phyloP scores from a whole-genome alignment of 352 stramenopile genomes.

The Pythium rhizo-oryzae region DNA sequence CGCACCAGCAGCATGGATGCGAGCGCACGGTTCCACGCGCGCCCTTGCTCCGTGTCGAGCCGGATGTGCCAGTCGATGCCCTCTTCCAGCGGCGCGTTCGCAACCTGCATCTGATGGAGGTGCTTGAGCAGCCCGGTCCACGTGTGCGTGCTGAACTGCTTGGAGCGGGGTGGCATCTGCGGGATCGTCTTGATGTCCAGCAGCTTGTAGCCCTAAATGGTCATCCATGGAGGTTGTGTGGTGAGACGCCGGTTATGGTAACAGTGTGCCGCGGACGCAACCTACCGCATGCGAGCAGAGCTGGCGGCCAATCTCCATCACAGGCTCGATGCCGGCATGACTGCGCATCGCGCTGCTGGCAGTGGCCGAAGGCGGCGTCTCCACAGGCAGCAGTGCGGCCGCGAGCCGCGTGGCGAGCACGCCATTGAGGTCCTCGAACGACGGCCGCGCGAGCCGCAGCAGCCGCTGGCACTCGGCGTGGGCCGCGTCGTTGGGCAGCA shows the following conservation, averaged over 20 bases:
- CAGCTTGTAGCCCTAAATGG: slow-evolving; percentile 61
- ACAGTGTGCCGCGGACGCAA: not conserved
- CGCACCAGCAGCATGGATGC: slow-evolving; percentile 58
- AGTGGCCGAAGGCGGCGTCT: not conserved
- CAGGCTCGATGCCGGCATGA: slow-evolving; percentile 26
- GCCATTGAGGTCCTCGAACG: slow-evolving; percentile 61
- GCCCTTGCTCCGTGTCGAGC: slow-evolving; percentile 31
- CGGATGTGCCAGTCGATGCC: slow-evolving; percentile 62
- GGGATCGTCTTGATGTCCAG: slow-evolving; percentile 73
- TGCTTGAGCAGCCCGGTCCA: slow-evolving; percentile 78
- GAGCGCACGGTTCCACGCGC: slow-evolving; percentile 42
- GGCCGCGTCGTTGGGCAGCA: slow-evolving; percentile 74
- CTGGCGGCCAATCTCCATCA: slow-evolving; percentile 44
- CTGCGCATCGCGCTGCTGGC: no score
- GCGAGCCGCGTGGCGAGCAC: slow-evolving; percentile 67
- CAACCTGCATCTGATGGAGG: slow-evolving; percentile 78
- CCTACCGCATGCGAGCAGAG: slow-evolving; percentile 65
- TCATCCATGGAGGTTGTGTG: no score
- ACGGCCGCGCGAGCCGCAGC: slow-evolving; percentile 58
- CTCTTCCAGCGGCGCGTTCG: slow-evolving; percentile 60
- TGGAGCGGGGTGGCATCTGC: slow-evolving; percentile 66
- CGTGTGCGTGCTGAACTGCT: slow-evolving; percentile 74
- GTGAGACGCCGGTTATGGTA: no score
- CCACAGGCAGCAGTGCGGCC: slow-evolving; percentile 49
- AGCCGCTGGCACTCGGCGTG: slow-evolving; percentile 57